phyloP scores from a whole-genome alignment of 2,329 filamentous ascomycete genomes.

The Fusarium bulbicola region DNA sequence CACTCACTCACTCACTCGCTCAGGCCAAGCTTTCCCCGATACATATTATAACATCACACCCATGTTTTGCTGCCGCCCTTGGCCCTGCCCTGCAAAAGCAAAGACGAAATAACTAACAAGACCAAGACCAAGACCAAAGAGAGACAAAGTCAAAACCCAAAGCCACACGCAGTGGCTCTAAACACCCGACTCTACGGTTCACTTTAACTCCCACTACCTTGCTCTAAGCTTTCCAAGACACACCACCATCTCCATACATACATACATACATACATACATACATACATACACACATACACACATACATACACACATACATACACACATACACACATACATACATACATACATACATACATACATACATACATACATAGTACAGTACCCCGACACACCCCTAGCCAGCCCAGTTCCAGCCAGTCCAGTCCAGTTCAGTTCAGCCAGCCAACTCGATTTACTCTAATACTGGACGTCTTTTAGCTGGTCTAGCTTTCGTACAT shows the following conservation, averaged over 20 bases:
- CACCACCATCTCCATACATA: slow-evolving; percentile 2
- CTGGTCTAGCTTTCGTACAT: slow-evolving; percentile 32
- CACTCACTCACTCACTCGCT: background rate
- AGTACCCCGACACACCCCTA: slow-evolving; percentile 25
- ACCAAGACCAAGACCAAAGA: slow-evolving; percentile 1
- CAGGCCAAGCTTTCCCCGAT: background rate
- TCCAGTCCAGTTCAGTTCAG: background rate
- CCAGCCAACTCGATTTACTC: slow-evolving; percentile 16
- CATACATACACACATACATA: too few species aligned
- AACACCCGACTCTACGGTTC: slow-evolving; percentile 40
- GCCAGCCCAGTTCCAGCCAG: background rate
- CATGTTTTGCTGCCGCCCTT: slow-evolving; percentile 28
- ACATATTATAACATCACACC: slow-evolving; percentile 17
- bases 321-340: slow-evolving; percentile 14
- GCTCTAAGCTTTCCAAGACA: slow-evolving; percentile 12
- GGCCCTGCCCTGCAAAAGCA: slow-evolving; percentile 16
- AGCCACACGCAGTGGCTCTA: slow-evolving; percentile 31
- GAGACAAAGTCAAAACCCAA: slow-evolving; percentile 34
- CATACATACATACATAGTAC: background rate
- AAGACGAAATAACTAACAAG: slow-evolving; percentile 9
- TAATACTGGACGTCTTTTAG: slow-evolving; percentile 24
- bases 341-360: slow-evolving; percentile 7
- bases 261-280: background rate
- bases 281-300: too few species aligned
- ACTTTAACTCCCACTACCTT: slow-evolving; percentile 36